Evolutionary conservation across 2,329 filamentous ascomycete genomes (phyloP).

Genomic region (Ophiostoma triangulosporum): DNA sequence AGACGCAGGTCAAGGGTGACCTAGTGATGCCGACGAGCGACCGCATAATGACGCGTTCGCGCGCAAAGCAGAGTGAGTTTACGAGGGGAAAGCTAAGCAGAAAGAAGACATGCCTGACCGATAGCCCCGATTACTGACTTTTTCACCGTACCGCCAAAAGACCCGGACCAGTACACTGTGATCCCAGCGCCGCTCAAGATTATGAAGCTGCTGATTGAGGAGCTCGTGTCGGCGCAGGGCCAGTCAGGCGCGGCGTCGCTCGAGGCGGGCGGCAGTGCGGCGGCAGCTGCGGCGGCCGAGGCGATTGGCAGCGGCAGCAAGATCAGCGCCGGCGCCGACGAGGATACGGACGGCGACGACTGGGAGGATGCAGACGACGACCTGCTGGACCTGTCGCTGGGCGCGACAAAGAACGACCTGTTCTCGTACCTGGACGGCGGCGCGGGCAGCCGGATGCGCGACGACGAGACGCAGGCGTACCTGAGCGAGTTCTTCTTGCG

Average conservation of each 20-base stretch:
- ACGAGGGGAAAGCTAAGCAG: not conserved
- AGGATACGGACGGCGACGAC: constrained; percentile 61
- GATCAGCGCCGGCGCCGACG: constrained; percentile 21
- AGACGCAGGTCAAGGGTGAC: constrained; percentile 82
- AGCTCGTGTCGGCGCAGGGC: constrained; percentile 71
- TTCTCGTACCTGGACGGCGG: constrained; percentile 61
- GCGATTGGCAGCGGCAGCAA: constrained; percentile 17
- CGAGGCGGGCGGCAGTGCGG: constrained; percentile 22
- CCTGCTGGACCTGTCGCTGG: constrained; percentile 60
- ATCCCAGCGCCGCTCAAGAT: constrained; percentile 88
- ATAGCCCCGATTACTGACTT: constrained; percentile 12
- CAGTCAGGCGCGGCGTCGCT: constrained; percentile 25
- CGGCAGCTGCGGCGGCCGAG: constrained; percentile 49
- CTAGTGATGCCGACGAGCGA: constrained; percentile 68
- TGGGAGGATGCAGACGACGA: constrained; percentile 83
- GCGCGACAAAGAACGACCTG: constrained; percentile 56
- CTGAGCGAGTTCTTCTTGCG: constrained; percentile 67
- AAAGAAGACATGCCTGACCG: not conserved
- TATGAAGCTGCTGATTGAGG: constrained; percentile 86
- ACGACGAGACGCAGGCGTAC: constrained; percentile 84
- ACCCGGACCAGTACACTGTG: constrained; percentile 80
- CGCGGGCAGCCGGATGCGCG: constrained; percentile 49
- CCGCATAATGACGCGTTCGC: constrained; percentile 86
- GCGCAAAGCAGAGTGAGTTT: constrained; percentile 63
- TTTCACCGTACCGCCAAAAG: constrained; percentile 28